Conservation (phyloP, 2,329 filamentous ascomycete genomes). For the Cercospora canescens region DNA sequence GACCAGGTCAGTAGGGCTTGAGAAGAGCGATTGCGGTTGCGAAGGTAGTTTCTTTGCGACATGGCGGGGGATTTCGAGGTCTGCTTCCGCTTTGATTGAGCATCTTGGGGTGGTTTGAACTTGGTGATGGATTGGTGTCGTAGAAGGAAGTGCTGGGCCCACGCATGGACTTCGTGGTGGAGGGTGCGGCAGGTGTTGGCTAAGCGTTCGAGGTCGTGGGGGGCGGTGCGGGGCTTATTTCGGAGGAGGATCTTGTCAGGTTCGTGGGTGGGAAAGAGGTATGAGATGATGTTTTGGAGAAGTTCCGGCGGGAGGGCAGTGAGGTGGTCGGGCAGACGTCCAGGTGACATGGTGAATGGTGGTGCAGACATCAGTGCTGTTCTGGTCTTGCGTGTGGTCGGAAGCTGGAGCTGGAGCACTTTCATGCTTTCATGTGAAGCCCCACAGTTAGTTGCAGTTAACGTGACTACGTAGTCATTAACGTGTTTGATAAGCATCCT, state of each 20-base stretch:
- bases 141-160: constrained; percentile 30
- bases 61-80: background rate
- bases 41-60: constrained; percentile 14
- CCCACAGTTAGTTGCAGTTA: no score
- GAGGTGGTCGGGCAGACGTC: constrained; percentile 19
- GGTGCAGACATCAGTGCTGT: no score
- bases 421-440: no score
- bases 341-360: background rate
- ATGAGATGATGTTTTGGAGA: constrained; percentile 31
- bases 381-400: background rate
- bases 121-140: constrained; percentile 29
- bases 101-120: background rate
- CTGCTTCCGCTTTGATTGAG: background rate
- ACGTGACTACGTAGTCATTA: no score
- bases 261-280: constrained; percentile 30
- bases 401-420: no score
- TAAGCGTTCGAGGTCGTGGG: constrained; percentile 27
- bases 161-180: constrained; percentile 28
- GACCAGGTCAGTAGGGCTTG: constrained; percentile 28
- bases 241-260: constrained; percentile 20
- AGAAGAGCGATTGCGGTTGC: constrained; percentile 1
- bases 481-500: no score
- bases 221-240: background rate
- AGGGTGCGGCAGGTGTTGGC: constrained; percentile 27
- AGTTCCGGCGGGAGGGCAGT: constrained; percentile 31